Evolutionary conservation across 2,329 filamentous ascomycete genomes (phyloP).

Genomic region (Monosporascus ibericus): DNA sequence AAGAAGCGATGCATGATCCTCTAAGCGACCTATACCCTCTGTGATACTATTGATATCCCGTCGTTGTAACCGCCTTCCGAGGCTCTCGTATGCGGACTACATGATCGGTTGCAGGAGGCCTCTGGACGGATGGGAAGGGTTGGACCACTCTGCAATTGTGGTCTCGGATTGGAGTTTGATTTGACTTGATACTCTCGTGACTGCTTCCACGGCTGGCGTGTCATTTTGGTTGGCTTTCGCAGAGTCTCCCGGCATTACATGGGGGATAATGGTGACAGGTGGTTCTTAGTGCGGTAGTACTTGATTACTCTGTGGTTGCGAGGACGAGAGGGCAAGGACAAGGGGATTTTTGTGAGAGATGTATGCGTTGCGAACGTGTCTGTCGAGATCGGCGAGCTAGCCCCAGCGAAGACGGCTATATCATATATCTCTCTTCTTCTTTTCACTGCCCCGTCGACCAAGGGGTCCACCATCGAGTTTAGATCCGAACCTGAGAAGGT

Average conservation of each 20-base stretch:
- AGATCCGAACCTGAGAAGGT: background rate
- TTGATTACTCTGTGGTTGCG: conserved; percentile 16
- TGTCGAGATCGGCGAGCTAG: conserved; percentile 30
- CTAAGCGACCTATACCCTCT: conserved; percentile 47
- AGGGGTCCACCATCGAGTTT: background rate
- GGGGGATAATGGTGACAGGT: conserved; percentile 23
- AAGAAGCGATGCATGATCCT: conserved; percentile 77
- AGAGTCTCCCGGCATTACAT: conserved; percentile 19
- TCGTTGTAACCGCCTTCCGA: conserved; percentile 21
- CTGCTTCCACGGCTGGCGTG: conserved; percentile 22
- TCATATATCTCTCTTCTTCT: conserved; percentile 42
- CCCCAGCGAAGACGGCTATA: conserved; percentile 35
- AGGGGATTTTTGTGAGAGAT: conserved; percentile 19
- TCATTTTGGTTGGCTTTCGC: conserved; percentile 22
- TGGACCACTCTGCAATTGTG: conserved; percentile 24
- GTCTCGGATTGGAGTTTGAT: conserved; percentile 28
- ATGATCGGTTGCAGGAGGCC: conserved; percentile 20
- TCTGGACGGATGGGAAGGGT: conserved; percentile 25
- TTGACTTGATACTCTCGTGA: conserved; percentile 21
- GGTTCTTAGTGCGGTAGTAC: conserved; percentile 17
- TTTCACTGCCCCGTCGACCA: conserved; percentile 29
- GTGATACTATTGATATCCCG: conserved; percentile 26
- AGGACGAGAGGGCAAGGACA: conserved; percentile 16
- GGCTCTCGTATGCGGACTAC: conserved; percentile 21
- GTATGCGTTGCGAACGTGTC: conserved; percentile 28